Conservation (phyloP, 805 yeast species). For the Suhomyces prunicola region DNA sequence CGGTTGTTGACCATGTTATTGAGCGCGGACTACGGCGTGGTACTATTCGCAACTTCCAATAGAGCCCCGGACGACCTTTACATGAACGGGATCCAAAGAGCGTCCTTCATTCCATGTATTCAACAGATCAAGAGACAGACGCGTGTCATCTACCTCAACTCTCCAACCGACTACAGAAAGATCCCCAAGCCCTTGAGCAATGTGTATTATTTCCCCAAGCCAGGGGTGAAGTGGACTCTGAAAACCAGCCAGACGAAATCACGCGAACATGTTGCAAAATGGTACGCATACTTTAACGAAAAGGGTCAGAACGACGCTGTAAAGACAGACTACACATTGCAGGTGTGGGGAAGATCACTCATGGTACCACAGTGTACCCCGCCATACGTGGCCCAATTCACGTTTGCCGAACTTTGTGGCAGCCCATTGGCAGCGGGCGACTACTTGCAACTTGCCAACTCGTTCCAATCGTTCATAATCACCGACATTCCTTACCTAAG, state of each 20-base stretch:
- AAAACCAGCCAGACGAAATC: slow-evolving; percentile 51
- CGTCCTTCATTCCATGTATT: slow-evolving; percentile 89
- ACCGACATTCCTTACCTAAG: slow-evolving; percentile 91
- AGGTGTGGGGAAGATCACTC: slow-evolving; percentile 88
- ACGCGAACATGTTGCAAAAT: slow-evolving; percentile 58
- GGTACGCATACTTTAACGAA: slow-evolving; percentile 80
- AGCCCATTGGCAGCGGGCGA: slow-evolving; percentile 90
- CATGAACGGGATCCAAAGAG: slow-evolving; percentile 90
- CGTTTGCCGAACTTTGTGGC: slow-evolving; percentile 85
- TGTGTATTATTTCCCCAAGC: slow-evolving; percentile 72
- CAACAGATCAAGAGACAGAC: slow-evolving; percentile 70
- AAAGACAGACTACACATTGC: slow-evolving; percentile 25
- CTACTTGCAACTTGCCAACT: slow-evolving; percentile 75
- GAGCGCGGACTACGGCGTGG: slow-evolving; percentile 74
- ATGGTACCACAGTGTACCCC: slow-evolving; percentile 73
- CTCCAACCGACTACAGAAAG: slow-evolving; percentile 92
- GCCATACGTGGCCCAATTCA: slow-evolving; percentile 82
- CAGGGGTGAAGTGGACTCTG: slow-evolving; percentile 54
- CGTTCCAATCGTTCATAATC: slow-evolving; percentile 75
- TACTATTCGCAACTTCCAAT: slow-evolving; percentile 90
- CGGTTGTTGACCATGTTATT: slow-evolving; percentile 66
- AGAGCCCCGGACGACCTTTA: slow-evolving; percentile 93
- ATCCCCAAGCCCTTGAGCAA: slow-evolving; percentile 79
- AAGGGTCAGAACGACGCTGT: slow-evolving; percentile 24
- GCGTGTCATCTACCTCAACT: slow-evolving; percentile 74